These are phyloP conservation scores for Haematococcus sp. DNA, from an alignment of 139 green algal genomes.

Conservation along the genomic window DNA sequence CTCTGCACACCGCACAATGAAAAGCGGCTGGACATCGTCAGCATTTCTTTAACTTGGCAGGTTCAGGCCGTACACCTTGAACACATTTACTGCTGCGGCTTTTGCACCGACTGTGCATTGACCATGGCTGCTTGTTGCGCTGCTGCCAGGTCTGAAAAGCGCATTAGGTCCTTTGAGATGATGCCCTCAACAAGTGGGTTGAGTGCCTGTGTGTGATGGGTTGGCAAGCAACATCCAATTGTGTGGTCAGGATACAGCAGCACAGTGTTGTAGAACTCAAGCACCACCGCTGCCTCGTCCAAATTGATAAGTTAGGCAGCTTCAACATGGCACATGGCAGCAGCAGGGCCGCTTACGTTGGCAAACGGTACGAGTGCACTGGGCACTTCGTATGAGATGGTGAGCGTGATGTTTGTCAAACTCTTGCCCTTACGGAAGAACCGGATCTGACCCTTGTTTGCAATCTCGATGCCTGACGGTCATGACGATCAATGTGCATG, in stretches of 20 bases:
- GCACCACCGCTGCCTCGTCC: neutral
- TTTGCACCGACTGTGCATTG: too few species aligned
- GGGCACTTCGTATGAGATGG: conserved; percentile 87
- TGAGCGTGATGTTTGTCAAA: conserved; percentile 72
- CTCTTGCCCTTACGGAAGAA: conserved; percentile 51
- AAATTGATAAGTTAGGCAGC: neutral
- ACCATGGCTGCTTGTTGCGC: neutral
- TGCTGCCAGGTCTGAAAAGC: conserved; percentile 52
- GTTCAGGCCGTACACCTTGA: too few species aligned
- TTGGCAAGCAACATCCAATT: too few species aligned
- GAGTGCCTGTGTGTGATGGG: conserved; percentile 55
- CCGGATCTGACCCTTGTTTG: conserved; percentile 75
- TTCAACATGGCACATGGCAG: neutral
- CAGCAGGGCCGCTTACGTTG: conserved; percentile 38
- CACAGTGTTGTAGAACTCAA: neutral
- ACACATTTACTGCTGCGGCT: too few species aligned
- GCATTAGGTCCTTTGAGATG: conserved; percentile 71
- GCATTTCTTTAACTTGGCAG: too few species aligned
- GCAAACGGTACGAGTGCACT: conserved; percentile 74
- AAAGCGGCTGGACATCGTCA: too few species aligned
- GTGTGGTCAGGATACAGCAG: neutral
- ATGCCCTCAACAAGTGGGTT: conserved; percentile 82
- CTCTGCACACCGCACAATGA: too few species aligned
- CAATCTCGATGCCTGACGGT: conserved; percentile 54
- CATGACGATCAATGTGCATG: too few species aligned